Evolutionary conservation across 1,139 yeast species (phyloP).

Genomic region (Pichia sp.): DNA sequence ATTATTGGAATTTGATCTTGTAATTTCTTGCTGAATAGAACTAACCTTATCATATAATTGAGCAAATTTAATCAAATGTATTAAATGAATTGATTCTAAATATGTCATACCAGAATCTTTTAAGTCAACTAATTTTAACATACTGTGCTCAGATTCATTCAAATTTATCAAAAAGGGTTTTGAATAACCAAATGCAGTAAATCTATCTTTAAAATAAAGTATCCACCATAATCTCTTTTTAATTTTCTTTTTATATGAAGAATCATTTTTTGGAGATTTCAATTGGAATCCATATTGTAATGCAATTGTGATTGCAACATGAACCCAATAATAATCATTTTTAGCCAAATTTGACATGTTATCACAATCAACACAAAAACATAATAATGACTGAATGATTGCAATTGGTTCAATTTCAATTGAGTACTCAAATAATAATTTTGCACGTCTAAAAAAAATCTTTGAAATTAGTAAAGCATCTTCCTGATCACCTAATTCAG

Average conservation of each 20-base stretch:
- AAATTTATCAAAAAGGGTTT: conserved; percentile 65
- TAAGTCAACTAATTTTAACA: conserved; percentile 62
- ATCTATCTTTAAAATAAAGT: conserved; percentile 63
- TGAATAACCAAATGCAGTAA: conserved; percentile 61
- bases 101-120: conserved; percentile 41
- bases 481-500: conserved; percentile 40
- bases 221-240: conserved; percentile 82
- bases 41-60: conserved; percentile 71
- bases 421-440: conserved; percentile 66
- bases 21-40: conserved; percentile 56
- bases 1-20: conserved; percentile 5
- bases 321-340: conserved; percentile 72
- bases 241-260: conserved; percentile 42
- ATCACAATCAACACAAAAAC: conserved; percentile 70
- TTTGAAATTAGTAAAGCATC: conserved; percentile 29
- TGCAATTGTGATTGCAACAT: conserved; percentile 66
- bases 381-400: conserved; percentile 56
- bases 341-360: conserved; percentile 74
- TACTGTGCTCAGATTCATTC: conserved; percentile 73
- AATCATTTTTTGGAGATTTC: conserved; percentile 26
- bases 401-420: conserved; percentile 65
- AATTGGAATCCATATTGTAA: conserved; percentile 78
- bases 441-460: conserved; percentile 71
- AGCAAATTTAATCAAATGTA: conserved; percentile 60
- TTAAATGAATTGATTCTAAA: conserved; percentile 50